Conservation (phyloP, 352 stramenopile species). For the Globisporangium camurandrum region DNA sequence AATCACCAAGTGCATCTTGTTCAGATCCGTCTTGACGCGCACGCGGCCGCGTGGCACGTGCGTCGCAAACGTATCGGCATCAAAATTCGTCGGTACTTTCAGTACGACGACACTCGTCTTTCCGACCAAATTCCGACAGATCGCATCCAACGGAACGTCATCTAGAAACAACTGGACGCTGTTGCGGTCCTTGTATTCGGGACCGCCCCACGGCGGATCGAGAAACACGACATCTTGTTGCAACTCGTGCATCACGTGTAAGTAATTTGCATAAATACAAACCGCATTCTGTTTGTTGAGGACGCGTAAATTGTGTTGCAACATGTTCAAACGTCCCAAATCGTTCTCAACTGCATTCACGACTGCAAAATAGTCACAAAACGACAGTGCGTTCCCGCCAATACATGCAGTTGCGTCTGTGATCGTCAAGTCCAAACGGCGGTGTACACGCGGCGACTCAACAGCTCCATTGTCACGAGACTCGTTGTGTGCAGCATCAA, state of each 20-base stretch:
- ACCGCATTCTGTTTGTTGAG: slow-evolving; percentile 48
- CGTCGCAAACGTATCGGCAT: slow-evolving; percentile 59
- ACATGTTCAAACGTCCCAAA: slow-evolving; percentile 49
- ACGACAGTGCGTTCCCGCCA: slow-evolving; percentile 73
- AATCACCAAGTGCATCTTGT: slow-evolving; percentile 75
- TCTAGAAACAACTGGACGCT: slow-evolving; percentile 69
- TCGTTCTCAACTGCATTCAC: slow-evolving; percentile 77
- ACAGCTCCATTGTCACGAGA: slow-evolving; percentile 3
- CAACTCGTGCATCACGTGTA: slow-evolving; percentile 63
- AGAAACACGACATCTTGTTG: slow-evolving; percentile 80
- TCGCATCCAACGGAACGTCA: slow-evolving; percentile 46
- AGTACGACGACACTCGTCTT: slow-evolving; percentile 54
- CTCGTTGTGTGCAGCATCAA: too few relatives aligned
- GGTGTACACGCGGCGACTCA: neutral
- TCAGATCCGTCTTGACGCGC: slow-evolving; percentile 50
- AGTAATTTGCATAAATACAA: slow-evolving; percentile 56
- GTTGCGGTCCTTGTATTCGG: slow-evolving; percentile 69
- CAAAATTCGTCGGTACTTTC: slow-evolving; percentile 81
- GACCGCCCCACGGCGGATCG: slow-evolving; percentile 75
- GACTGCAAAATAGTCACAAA: slow-evolving; percentile 68
- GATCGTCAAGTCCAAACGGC: slow-evolving; percentile 40
- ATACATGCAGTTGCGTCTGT: slow-evolving; percentile 79
- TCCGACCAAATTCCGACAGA: slow-evolving; percentile 42
- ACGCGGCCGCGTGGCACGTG: slow-evolving; percentile 51
- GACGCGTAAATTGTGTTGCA: slow-evolving; percentile 65